These are phyloP conservation scores for Picea sitchensis DNA, from an alignment of 75 land plant species.

Conservation along the genomic window DNA sequence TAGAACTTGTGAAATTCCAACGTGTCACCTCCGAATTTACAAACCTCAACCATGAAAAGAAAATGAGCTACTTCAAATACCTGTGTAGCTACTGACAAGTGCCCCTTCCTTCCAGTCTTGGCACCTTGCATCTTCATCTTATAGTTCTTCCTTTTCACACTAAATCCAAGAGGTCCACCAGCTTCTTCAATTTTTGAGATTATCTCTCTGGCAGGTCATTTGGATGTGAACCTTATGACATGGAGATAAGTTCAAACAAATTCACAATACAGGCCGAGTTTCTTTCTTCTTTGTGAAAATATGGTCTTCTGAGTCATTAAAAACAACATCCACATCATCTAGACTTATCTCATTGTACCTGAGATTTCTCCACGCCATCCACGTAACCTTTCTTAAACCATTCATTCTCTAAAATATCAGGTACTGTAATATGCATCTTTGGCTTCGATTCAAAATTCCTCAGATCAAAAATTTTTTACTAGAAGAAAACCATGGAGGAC, in stretches of 20 bases:
- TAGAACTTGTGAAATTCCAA: conserved; percentile 47
- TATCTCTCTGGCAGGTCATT: conserved; percentile 43
- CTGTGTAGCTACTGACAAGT: conserved; percentile 89
- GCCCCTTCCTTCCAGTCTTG: conserved; percentile 82
- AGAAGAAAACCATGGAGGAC: conserved; percentile 88
- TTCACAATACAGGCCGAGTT: conserved; percentile 80
- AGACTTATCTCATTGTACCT: conserved; percentile 36
- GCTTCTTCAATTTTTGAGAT: conserved; percentile 55
- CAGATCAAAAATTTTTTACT: conserved; percentile 64
- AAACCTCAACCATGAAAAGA: conserved; percentile 85
- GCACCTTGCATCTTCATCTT: conserved; percentile 81
- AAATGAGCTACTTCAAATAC: conserved; percentile 97
- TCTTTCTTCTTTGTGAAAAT: conserved; percentile 83
- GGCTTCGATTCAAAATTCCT: conserved; percentile 86
- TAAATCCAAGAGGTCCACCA: conserved; percentile 61
- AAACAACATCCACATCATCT: conserved; percentile 86
- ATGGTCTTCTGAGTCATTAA: conserved; percentile 63
- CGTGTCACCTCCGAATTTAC: conserved; percentile 94
- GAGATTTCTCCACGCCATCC: neutral
- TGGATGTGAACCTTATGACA: conserved; percentile 51
- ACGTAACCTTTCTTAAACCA: conserved; percentile 88
- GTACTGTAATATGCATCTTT: conserved; percentile 69
- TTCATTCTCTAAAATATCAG: conserved; percentile 69
- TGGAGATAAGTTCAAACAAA: conserved; percentile 96
- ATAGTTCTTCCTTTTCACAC: conserved; percentile 44